Evolutionary conservation across 352 stramenopile species (phyloP).

Genomic region (Hyaloperonospora brassicae): DNA sequence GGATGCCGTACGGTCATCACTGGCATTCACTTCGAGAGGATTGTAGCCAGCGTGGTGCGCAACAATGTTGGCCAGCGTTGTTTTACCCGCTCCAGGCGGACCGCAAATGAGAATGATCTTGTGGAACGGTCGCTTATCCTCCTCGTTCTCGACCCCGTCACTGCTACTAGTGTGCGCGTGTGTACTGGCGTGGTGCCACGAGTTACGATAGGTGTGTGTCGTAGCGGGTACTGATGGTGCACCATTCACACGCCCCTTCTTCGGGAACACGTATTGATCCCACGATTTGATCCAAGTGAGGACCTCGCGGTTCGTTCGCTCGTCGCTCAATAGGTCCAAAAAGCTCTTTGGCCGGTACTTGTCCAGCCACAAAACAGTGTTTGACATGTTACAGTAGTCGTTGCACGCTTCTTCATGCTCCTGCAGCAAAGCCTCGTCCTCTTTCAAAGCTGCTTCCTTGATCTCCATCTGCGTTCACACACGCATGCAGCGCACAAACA

Average conservation of each 20-base stretch:
- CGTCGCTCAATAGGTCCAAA: slow-evolving; percentile 92
- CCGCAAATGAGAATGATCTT: slow-evolving; percentile 95
- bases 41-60: slow-evolving; percentile 95
- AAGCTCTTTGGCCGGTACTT: slow-evolving; percentile 94
- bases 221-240: slow-evolving; percentile 11
- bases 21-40: slow-evolving; percentile 96
- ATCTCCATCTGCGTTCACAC: slow-evolving; percentile 48
- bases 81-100: slow-evolving; percentile 92
- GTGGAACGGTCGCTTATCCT: slow-evolving; percentile 49
- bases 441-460: slow-evolving; percentile 39
- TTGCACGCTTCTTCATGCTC: slow-evolving; percentile 4
- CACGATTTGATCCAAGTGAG: slow-evolving; percentile 91
- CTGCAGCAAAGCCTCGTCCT: slow-evolving; percentile 16
- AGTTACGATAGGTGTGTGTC: slow-evolving; percentile 3
- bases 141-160: slow-evolving; percentile 23
- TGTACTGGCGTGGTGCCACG: slow-evolving; percentile 8
- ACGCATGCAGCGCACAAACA: background rate
- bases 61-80: slow-evolving; percentile 94
- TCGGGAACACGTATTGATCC: slow-evolving; percentile 92
- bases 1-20: slow-evolving; percentile 91
- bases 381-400: background rate
- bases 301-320: slow-evolving; percentile 95
- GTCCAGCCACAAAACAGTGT: slow-evolving; percentile 89
- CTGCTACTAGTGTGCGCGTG: slow-evolving; percentile 8
- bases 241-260: slow-evolving; percentile 35